Percentiles rank a stretch among this genome's conserved stretches.
These are phyloP conservation scores for Fragilaria radians DNA, from an alignment of 108 stramenopile genomes.

Conservation along the genomic window DNA sequence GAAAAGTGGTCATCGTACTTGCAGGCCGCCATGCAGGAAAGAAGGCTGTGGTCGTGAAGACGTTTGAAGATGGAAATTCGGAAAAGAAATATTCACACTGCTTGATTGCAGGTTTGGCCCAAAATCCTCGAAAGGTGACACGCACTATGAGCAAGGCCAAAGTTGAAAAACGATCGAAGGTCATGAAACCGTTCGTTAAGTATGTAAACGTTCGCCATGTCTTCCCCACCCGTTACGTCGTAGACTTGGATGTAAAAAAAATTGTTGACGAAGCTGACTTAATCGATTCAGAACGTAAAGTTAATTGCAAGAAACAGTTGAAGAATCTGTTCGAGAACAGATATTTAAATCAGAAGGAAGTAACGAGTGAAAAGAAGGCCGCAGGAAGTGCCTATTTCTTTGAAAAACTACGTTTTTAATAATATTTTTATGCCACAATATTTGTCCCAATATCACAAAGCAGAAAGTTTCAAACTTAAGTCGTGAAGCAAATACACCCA, in stretches of 20 bases:
- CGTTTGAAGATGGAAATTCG: constrained; percentile 91
- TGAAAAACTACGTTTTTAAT: constrained; percentile 97
- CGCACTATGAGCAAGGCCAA: constrained; percentile 94
- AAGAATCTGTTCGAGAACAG: constrained; percentile 95
- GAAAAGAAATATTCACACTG: constrained; percentile 97
- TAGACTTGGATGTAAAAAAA: constrained; percentile 96
- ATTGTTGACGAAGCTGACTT: constrained; percentile 87
- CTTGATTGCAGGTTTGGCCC: constrained; percentile 95
- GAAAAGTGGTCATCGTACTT: constrained; percentile 99
- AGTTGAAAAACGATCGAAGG: constrained; percentile 90
- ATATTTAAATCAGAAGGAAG: constrained; percentile 86
- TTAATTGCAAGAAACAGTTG: constrained; percentile 89
- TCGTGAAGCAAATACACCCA: too few relatives aligned
- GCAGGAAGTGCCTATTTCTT: constrained; percentile 92
- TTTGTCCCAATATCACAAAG: too few relatives aligned
- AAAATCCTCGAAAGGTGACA: constrained; percentile 95
- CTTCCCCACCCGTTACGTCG: constrained; percentile 98
- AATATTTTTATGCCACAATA: too few relatives aligned
- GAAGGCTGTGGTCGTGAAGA: constrained; percentile 99
- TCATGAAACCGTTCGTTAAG: constrained; percentile 99
- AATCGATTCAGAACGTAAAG: constrained; percentile 67
- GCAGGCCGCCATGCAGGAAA: constrained; percentile 98
- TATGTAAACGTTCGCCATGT: constrained; percentile 98
- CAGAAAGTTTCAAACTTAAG: too few relatives aligned
- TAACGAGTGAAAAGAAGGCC: constrained; percentile 95